Percentiles rank a stretch among this genome's conserved stretches.
phyloP scores from a whole-genome alignment of 2,329 filamentous ascomycete species.

The Stylonectria norvegica region DNA sequence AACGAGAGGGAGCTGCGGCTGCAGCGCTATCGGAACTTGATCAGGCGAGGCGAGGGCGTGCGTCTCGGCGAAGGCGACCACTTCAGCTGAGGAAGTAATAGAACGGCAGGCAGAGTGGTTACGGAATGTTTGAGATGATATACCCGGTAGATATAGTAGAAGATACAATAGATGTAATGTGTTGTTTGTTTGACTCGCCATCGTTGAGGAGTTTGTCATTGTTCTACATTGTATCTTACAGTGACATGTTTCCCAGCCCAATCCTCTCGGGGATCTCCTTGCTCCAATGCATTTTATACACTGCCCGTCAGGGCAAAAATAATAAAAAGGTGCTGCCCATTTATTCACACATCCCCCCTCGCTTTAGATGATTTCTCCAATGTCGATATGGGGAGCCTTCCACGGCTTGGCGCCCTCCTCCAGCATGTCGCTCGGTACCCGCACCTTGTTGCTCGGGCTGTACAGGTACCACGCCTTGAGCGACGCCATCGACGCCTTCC shows the following conservation, averaged over 20 bases:
- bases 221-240: conserved; percentile 41
- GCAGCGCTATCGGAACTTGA: conserved; percentile 43
- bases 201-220: conserved; percentile 29
- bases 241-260: conserved; percentile 25
- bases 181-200: conserved; percentile 24
- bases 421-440: conserved; percentile 68
- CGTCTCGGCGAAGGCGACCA: conserved; percentile 63
- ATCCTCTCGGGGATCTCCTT: conserved; percentile 20
- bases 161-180: conserved; percentile 15
- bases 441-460: conserved; percentile 64
- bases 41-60: conserved; percentile 50
- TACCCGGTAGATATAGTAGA: conserved; percentile 17
- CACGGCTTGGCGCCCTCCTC: conserved; percentile 58
- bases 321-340: conserved; percentile 26
- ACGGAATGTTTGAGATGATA: conserved; percentile 3
- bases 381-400: conserved; percentile 66
- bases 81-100: conserved; percentile 46
- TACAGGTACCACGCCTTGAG: conserved; percentile 97
- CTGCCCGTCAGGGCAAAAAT: conserved; percentile 26
- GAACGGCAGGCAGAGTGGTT: background rate
- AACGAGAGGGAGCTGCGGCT: conserved; percentile 40
- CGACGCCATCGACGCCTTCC: conserved; percentile 76
- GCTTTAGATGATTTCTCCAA: conserved; percentile 63
- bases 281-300: conserved; percentile 31
- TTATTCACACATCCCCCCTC: conserved; percentile 13